A percentile compares a stretch with the other conserved stretches of the same genome.
These are phyloP conservation scores for Herpetomonas muscarum DNA, from an alignment of 208 protist genomes.

Conservation along the genomic window DNA sequence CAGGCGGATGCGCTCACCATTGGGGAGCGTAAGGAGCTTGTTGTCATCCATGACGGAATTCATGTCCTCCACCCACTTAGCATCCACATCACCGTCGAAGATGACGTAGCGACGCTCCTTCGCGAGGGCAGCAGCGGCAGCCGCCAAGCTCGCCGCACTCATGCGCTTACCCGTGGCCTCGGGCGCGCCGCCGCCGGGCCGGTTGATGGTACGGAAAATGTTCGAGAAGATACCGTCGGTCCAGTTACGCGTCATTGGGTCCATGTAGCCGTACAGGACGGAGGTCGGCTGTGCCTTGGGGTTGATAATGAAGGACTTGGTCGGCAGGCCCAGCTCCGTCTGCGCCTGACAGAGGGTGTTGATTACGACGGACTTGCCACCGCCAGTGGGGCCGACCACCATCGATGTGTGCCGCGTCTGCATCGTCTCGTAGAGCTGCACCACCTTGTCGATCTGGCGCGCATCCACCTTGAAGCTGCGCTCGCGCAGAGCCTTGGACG, in stretches of 20 bases:
- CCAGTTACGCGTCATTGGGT: constrained; percentile 98
- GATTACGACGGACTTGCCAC: constrained; percentile 98
- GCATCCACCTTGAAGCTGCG: constrained; percentile 75
- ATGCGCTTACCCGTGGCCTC: constrained; percentile 30
- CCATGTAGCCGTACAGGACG: constrained; percentile 98
- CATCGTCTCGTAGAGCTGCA: constrained; percentile 99
- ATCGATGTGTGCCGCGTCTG: constrained; percentile 98
- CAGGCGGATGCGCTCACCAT: constrained; percentile 97
- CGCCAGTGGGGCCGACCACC: constrained; percentile 97
- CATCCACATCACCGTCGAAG: constrained; percentile 99
- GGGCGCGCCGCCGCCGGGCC: constrained; percentile 25
- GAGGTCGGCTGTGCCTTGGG: constrained; percentile 97
- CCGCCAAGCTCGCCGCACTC: background rate
- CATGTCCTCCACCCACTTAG: constrained; percentile 99
- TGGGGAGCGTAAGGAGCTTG: constrained; percentile 98
- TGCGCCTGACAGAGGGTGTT: constrained; percentile 94
- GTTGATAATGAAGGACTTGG: constrained; percentile 96
- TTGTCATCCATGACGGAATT: constrained; percentile 99
- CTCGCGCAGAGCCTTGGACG: constrained; percentile 84
- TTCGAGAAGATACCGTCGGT: constrained; percentile 98
- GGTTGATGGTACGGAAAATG: constrained; percentile 97
- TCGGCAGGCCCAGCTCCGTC: constrained; percentile 86
- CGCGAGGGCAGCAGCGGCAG: constrained; percentile 36
- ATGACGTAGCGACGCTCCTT: constrained; percentile 95
- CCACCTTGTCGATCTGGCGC: constrained; percentile 97